Percentiles rank a stretch among this genome's conserved stretches.
Evolutionary conservation across 768 basidiomycete species (phyloP).

Genomic region (Boletales sp.): DNA sequence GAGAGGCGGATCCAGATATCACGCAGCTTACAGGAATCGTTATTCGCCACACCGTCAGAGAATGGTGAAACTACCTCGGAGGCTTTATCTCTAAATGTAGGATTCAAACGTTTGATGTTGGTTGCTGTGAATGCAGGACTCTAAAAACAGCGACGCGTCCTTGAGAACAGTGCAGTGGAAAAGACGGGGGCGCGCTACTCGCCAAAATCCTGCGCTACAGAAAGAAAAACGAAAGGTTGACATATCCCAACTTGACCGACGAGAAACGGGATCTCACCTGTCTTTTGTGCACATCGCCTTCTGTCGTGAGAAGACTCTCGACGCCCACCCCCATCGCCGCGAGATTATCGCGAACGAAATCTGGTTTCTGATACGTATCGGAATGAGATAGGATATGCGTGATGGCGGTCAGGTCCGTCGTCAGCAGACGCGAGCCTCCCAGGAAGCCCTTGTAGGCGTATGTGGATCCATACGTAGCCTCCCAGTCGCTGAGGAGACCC

Average conservation of each 20-base stretch:
- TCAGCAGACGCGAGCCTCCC: slow-evolving; percentile 51
- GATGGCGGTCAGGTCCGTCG: slow-evolving; percentile 55
- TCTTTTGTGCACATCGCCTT: slow-evolving; percentile 54
- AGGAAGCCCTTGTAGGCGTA: slow-evolving; percentile 54
- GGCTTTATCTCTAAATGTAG: slow-evolving; percentile 60
- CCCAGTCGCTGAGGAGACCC: slow-evolving; percentile 45
- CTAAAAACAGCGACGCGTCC: slow-evolving; percentile 21
- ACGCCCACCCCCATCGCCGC: slow-evolving; percentile 49
- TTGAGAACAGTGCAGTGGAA: not conserved
- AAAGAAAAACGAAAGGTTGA: not conserved
- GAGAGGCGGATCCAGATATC: slow-evolving; percentile 37
- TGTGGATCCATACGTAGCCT: slow-evolving; percentile 42
- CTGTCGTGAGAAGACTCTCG: slow-evolving; percentile 48
- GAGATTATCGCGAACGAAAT: slow-evolving; percentile 49
- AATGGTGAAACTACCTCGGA: slow-evolving; percentile 36
- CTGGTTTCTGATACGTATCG: slow-evolving; percentile 61
- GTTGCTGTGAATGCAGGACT: slow-evolving; percentile 49
- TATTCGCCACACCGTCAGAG: not conserved
- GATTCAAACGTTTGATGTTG: slow-evolving; percentile 47
- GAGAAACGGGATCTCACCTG: slow-evolving; percentile 34
- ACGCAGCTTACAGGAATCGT: slow-evolving; percentile 36
- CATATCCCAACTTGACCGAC: not conserved
- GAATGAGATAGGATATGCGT: slow-evolving; percentile 54
- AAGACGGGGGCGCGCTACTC: slow-evolving; percentile 20
- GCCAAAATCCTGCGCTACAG: slow-evolving; percentile 49